These are phyloP conservation scores for Neurospora sp. DNA, from an alignment of 495 filamentous ascomycete species.

Conservation along the genomic window DNA sequence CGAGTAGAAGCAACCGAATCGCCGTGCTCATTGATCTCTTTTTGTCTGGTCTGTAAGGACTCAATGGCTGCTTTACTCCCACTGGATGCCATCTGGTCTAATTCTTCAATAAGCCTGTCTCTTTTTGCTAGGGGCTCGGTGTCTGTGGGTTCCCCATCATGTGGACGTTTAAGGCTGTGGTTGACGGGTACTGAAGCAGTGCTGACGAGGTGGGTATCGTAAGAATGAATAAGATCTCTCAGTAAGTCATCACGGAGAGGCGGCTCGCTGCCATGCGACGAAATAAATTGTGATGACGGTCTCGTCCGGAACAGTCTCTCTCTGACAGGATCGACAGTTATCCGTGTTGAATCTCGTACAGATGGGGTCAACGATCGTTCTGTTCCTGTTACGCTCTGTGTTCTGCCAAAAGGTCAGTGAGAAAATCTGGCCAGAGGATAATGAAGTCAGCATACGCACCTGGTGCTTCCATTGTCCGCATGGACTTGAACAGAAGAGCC, in stretches of 20 bases:
- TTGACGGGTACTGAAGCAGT: neutral
- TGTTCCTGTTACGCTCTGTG: neutral
- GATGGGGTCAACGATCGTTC: neutral
- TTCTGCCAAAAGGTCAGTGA: neutral
- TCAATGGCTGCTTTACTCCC: neutral
- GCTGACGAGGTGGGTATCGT: neutral
- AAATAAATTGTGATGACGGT: neutral
- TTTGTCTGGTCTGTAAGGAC: neutral
- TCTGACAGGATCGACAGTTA: neutral
- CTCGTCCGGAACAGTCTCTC: neutral
- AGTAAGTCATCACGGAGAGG: constrained; percentile 13
- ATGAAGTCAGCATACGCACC: constrained; percentile 5
- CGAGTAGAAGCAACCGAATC: neutral
- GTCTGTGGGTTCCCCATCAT: constrained; percentile 6
- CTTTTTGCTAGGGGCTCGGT: constrained; percentile 18
- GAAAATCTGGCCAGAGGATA: neutral
- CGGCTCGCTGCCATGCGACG: constrained; percentile 6
- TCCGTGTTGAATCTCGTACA: neutral
- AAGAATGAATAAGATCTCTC: constrained; percentile 13
- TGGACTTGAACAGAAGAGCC: constrained; percentile 20
- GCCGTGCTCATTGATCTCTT: neutral
- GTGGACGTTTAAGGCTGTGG: constrained; percentile 15
- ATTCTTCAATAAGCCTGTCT: constrained; percentile 19
- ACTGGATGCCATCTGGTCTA: constrained; percentile 8
- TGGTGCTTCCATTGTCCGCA: constrained; percentile 13